These are phyloP conservation scores for Ganoderma boninense DNA, from an alignment of 1,284 basidiomycete species.

Conservation along the genomic window DNA sequence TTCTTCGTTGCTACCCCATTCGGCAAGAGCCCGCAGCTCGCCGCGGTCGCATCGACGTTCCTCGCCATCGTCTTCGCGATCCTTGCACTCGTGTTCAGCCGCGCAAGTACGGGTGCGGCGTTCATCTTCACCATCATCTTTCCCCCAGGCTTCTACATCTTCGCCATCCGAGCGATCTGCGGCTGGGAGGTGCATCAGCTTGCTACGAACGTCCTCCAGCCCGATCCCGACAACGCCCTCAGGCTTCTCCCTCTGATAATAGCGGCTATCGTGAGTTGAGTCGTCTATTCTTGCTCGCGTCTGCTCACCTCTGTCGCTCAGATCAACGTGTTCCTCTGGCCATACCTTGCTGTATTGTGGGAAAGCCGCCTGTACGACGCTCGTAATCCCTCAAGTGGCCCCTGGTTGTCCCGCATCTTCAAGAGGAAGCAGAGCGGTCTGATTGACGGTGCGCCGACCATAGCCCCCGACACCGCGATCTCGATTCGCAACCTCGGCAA, in stretches of 20 bases:
- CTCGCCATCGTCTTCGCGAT: conserved; percentile 73
- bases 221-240: conserved; percentile 67
- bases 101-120: conserved; percentile 54
- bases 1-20: conserved; percentile 76
- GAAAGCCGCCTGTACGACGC: conserved; percentile 74
- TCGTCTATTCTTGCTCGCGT: background rate
- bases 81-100: conserved; percentile 65
- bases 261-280: conserved; percentile 62
- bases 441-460: conserved; percentile 35
- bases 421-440: conserved; percentile 16
- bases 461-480: conserved; percentile 59
- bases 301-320: conserved; percentile 36
- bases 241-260: conserved; percentile 68
- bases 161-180: conserved; percentile 70
- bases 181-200: conserved; percentile 70
- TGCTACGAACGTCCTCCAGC: conserved; percentile 58
- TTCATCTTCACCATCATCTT: conserved; percentile 76
- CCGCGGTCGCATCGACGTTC: conserved; percentile 74
- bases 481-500: conserved; percentile 68
- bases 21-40: conserved; percentile 76
- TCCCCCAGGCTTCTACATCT: conserved; percentile 79
- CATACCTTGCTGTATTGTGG: conserved; percentile 63
- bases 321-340: conserved; percentile 79
- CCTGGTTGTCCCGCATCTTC: conserved; percentile 40
- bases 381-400: conserved; percentile 44